Evolutionary conservation across 441 rosid species (phyloP), one percentile per base, ranked within the genome.

Genomic region (Brassica hybrid): DNA sequence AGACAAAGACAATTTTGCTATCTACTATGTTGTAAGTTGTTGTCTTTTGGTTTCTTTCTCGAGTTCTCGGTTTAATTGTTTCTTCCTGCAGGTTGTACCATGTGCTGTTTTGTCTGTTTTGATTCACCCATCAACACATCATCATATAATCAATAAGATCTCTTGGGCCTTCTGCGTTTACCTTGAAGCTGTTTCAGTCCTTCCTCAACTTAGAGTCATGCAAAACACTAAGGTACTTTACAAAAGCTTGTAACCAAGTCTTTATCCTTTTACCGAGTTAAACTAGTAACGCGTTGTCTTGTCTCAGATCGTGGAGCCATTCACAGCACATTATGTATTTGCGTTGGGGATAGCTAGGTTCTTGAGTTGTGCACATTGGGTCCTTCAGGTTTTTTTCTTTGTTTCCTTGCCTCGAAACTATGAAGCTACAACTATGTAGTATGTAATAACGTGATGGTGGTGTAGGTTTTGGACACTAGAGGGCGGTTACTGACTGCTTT

Each of bases 131-230:
- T 69, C 94, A 32, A 88, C 89, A 45, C 83, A 80, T 12, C 90
- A 89, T 65, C 76, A 85, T 57, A 56, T 78, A 12, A 48, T 88
- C 73, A 89, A 89, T 69, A 84, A 89, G 65, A 79, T 89, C 48
- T 80, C 73, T 54, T 89, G 94, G 91, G 88, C 90, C 13, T 89
- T 88, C 71, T 85, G 90, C 25, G 94, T 89, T 76, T 89, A 89
- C 77, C 90, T 89, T 65, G 94, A 89, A 85, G 94, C 90, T 43
- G 83, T 83, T 77, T 88, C 91, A 11, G 91, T 89, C 23, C 83
- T 86, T 59, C 90, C 91, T 67, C 94, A 88, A 69, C 82, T 89
- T 61, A 83, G 88, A 41, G 88, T 85, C 79, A 89, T 89, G 90
- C 91, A 89, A 77, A 89, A 88, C 85, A 85, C 90, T 3, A 85